Base-by-base conservation (phyloP, 108 stramenopile species). In the Skeletonema tropicum region DNA sequence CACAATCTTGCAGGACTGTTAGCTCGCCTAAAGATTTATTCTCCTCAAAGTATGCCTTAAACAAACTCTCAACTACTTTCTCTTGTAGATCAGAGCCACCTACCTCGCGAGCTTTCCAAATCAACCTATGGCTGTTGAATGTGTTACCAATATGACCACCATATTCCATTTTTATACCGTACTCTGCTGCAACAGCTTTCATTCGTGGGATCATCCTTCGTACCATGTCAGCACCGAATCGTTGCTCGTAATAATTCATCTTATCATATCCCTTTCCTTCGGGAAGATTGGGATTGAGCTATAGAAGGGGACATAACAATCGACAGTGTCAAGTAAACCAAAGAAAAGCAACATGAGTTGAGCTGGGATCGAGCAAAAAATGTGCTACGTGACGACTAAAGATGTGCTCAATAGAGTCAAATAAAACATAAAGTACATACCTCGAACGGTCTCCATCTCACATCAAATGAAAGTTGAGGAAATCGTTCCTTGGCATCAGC, bases 1-100 rank as follows among this genome's bases (percentile, higher is more conserved):
- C 82, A 36, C 82, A 83, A 11, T 74, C 66, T 59, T 63, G 64
- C 46, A 83, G 59, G 17, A 83, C 82, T 9, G 25, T 15, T n/a
- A 29, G 31, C 59, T 74, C 67, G 11, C 77, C 82, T 15, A 83
- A 73, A 5, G 77, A 78, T 52, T 74, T 62, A 33, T 83, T 78
- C 59, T 83, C 75, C 61, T 70, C 75, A 31, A 83, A 83, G 45
- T 83, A 83, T 26, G 82, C 82, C 68, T 57, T 63, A 60, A 83
- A 83, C n/a, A 83, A 21, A 17, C 42, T 49, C 42, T 83, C 77
- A 4, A 83, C 77, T 25, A 83, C 64, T 41, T 68, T 77, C 52
- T 79, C 82, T 57, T 83, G 82, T 60, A 83, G 45, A 21, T 83
- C 72, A 0, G 73, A 64, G 17, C 82, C 82, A 3, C 77, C 82